phyloP scores from a whole-genome alignment of 139 green algal species.

The Chlamydomonas incerta region DNA sequence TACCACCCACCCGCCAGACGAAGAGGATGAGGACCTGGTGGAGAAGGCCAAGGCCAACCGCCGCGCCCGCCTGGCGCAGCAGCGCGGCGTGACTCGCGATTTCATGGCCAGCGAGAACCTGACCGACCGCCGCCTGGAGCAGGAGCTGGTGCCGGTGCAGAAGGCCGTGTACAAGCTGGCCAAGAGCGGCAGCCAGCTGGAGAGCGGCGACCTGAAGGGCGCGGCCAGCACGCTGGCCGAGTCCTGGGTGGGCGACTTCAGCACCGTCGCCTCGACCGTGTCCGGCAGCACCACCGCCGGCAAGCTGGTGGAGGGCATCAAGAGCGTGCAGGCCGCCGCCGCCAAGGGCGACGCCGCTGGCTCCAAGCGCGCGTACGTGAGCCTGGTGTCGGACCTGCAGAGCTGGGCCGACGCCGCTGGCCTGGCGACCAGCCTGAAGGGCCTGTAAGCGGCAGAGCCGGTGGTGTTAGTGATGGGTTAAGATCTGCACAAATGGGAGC shows the following conservation, averaged over 20 bases:
- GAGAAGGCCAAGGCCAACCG: constrained; percentile 79
- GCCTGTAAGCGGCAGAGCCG: background rate
- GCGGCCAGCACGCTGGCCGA: constrained; percentile 61
- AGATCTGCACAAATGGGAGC: too few species aligned
- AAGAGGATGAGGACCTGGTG: constrained; percentile 84
- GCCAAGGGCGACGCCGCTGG: constrained; percentile 39
- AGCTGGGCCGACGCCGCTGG: constrained; percentile 53
- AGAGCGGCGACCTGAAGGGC: constrained; percentile 59
- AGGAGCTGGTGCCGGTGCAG: constrained; percentile 67
- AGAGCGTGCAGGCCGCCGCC: constrained; percentile 41
- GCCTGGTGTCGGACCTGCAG: constrained; percentile 54
- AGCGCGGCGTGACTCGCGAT: constrained; percentile 25
- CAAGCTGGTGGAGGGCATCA: constrained; percentile 42
- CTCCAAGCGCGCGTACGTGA: constrained; percentile 68
- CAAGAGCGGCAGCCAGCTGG: constrained; percentile 62
- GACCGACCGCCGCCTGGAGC: constrained; percentile 40
- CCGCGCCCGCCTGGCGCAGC: constrained; percentile 40
- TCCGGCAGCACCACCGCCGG: constrained; percentile 11
- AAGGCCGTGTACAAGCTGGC: constrained; percentile 71
- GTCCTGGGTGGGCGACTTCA: constrained; percentile 68
- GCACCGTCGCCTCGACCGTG: constrained; percentile 21
- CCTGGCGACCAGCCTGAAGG: constrained; percentile 46
- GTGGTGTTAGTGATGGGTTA: too few species aligned
- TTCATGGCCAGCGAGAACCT: constrained; percentile 47
- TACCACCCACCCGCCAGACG: constrained; percentile 52